These are phyloP conservation scores for Fusarium sp. DNA, from an alignment of 2,329 filamentous ascomycete species.

Conservation along the genomic window DNA sequence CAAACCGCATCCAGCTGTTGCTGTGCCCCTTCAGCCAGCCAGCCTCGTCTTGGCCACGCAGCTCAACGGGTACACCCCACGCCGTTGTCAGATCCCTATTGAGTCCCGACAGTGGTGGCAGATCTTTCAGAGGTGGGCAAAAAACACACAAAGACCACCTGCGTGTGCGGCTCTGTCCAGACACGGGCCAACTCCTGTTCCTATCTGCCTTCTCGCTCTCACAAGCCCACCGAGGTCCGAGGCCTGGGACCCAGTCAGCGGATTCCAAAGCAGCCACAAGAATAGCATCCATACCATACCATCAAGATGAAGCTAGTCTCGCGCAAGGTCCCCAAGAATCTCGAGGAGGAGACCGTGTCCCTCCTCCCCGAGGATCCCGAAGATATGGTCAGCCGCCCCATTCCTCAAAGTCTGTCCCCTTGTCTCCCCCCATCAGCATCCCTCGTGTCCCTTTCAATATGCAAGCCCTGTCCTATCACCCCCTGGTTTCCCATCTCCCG, in stretches of 20 bases:
- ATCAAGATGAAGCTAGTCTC: slow-evolving; percentile 55
- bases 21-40: background rate
- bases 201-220: slow-evolving; percentile 13
- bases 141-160: background rate
- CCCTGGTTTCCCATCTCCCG: slow-evolving; percentile 13
- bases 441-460: slow-evolving; percentile 7
- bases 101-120: slow-evolving; percentile 4
- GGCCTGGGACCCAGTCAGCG: slow-evolving; percentile 9
- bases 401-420: slow-evolving; percentile 3
- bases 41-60: background rate
- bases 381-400: slow-evolving; percentile 55
- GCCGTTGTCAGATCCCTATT: slow-evolving; percentile 8
- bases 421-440: background rate
- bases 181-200: slow-evolving; percentile 30
- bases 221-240: slow-evolving; percentile 29
- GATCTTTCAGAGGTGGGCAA: background rate
- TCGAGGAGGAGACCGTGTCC: slow-evolving; percentile 56
- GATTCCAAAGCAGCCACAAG: slow-evolving; percentile 15
- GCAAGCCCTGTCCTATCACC: slow-evolving; percentile 7
- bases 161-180: slow-evolving; percentile 11
- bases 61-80: slow-evolving; percentile 4
- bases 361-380: slow-evolving; percentile 59
- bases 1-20: background rate
- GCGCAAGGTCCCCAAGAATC: slow-evolving; percentile 52
- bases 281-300: slow-evolving; percentile 19